Base-by-base conservation (phyloP, 73 alveolate species). In the Stentor coeruleus region DNA sequence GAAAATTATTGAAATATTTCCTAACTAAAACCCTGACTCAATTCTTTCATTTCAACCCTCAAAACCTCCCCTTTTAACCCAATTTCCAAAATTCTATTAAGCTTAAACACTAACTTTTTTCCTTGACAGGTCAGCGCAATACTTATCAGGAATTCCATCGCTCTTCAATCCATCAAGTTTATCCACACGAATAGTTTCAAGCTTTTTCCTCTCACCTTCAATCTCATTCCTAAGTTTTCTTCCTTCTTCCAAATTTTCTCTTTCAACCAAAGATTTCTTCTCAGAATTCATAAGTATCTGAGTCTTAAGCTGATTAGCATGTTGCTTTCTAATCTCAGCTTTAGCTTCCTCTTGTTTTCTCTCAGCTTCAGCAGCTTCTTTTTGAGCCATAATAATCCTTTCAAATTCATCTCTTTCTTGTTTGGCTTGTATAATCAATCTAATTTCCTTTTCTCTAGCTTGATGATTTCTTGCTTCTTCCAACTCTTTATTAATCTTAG, bases 231-330 rank as follows among this genome's bases (percentile, higher is more conserved):
- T 95, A 20, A 95, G 91, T 81, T 92, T 95, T 82, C 96, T 91
- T 3, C 97, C 98, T 87, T 95, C 99, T 90, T 95, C 99, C 35
- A 93, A 77, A 75, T 87, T 89, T 58, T 95, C 96, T 11, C 92
- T 86, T 81, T 83, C 81, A 33, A 86, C 81, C 80, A 88, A 83
- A 72, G 77, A 91, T 59, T 59, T 87, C 72, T 74, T 83, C 80
- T 95, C 99, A 81, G 92, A 97, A 85, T 91, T 95, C 59, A 74
- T 40, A 35, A 85, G 81, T n/a, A 95, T 95, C 83, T 91, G 84
- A 58, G 91, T 88, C 88, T 91, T 89, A 1, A 95, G 92, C 92
- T 93, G 96, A 33, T 83, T 82, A 35, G 97, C 85, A 77, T 91
- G 94, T 36, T 89, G 79, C 37, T 83, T 89, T 57, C 89, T 72